Evolutionary conservation across 2,329 filamentous ascomycete species (phyloP).

Genomic region (Fusarium pininemorale): DNA sequence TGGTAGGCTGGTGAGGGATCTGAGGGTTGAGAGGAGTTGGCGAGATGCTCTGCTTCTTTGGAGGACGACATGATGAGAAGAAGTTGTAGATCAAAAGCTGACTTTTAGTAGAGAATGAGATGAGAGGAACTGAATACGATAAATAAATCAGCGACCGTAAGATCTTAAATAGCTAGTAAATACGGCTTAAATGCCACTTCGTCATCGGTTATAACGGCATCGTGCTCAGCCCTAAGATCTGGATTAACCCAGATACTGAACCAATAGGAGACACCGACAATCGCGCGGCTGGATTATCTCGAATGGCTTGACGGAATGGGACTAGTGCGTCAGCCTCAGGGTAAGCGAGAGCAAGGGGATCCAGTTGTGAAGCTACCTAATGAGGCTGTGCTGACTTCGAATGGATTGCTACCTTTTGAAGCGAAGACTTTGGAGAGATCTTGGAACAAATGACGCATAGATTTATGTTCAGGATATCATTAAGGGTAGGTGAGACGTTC

Average conservation of each 20-base stretch:
- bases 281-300: neutral
- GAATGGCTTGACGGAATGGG: neutral
- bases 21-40: neutral
- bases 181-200: slow-evolving; percentile 8
- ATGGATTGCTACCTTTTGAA: neutral
- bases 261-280: slow-evolving; percentile 1
- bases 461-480: neutral
- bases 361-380: neutral
- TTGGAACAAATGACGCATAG: neutral
- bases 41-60: slow-evolving; percentile 28
- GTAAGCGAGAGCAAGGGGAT: slow-evolving; percentile 7
- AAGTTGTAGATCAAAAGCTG: accelerated
- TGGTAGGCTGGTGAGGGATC: neutral
- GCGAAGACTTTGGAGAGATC: accelerated
- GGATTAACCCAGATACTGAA: too few species aligned
- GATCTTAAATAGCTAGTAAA: neutral
- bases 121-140: neutral
- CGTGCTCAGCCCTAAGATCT: slow-evolving; percentile 17
- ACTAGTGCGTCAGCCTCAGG: neutral
- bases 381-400: slow-evolving; percentile 3
- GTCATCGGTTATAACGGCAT: slow-evolving; percentile 30
- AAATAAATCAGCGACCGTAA: neutral
- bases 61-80: slow-evolving; percentile 8
- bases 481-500: accelerated
- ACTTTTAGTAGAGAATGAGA: neutral